Conservation (phyloP, 768 basidiomycete species). For the Tricholoma furcatifolium region DNA sequence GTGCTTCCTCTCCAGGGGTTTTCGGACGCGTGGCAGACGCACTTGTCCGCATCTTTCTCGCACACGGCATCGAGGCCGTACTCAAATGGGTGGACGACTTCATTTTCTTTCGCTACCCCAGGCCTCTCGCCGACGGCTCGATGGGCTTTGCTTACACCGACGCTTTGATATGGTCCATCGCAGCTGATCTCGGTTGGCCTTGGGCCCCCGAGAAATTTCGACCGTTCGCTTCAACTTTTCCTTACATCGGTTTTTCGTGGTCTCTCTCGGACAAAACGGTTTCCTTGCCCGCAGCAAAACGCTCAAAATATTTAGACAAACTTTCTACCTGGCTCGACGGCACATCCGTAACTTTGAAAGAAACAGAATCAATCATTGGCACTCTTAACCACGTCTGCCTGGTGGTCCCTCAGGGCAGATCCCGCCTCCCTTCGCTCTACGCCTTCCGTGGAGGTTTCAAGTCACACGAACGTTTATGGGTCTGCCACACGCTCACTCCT, state of each 20-base stretch:
- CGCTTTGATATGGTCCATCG: neutral
- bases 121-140: no score
- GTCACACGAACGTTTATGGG: slow-evolving; percentile 7
- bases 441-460: slow-evolving; percentile 26
- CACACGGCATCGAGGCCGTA: no score
- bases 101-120: neutral
- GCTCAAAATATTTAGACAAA: no score
- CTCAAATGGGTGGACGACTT: neutral
- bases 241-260: no score
- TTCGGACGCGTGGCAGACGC: neutral
- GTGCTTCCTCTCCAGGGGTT: no score
- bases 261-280: no score
- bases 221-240: neutral
- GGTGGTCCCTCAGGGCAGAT: no score
- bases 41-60: neutral
- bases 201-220: neutral
- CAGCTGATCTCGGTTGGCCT: neutral
- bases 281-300: no score
- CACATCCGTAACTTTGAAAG: slow-evolving; percentile 15
- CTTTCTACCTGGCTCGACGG: no score
- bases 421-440: slow-evolving; percentile 28
- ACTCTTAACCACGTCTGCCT: no score
- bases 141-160: neutral
- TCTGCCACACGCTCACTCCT: slow-evolving; percentile 9
- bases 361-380: slow-evolving; percentile 26